Conservation (phyloP, 352 stramenopile species). For the Pythium brassicae region DNA sequence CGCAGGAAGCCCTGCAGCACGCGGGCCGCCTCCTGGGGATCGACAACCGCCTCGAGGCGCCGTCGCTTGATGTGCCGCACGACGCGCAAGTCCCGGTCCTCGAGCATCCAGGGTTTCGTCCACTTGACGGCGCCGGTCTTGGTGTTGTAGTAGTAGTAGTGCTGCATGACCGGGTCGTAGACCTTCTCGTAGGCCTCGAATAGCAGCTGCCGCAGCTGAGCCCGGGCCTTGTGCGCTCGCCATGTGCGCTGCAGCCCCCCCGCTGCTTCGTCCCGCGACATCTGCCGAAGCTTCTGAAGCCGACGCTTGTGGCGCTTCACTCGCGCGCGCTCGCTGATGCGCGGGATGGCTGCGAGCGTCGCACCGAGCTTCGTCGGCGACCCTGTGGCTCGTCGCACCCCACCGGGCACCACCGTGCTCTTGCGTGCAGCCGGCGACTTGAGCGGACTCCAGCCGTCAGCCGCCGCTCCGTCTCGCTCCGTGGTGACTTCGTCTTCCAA, state of each 20-base stretch:
- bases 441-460: slow-evolving; percentile 1
- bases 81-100: slow-evolving; percentile 37
- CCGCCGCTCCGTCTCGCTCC: not conserved
- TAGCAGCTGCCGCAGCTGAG: slow-evolving; percentile 33
- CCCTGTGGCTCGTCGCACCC: not conserved
- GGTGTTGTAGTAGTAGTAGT: slow-evolving; percentile 81
- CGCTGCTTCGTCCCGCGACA: slow-evolving; percentile 50
- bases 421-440: slow-evolving; percentile 8
- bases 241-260: slow-evolving; percentile 50
- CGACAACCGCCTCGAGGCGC: slow-evolving; percentile 40
- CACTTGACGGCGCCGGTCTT: slow-evolving; percentile 62
- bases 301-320: slow-evolving; percentile 60
- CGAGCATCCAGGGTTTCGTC: slow-evolving; percentile 50
- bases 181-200: slow-evolving; percentile 70
- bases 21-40: slow-evolving; percentile 27
- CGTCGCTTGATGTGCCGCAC: slow-evolving; percentile 32
- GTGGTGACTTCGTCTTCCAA: slow-evolving; percentile 2
- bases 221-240: slow-evolving; percentile 30
- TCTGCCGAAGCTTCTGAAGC: slow-evolving; percentile 51
- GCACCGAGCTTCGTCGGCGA: not conserved
- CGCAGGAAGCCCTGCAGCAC: slow-evolving; percentile 44
- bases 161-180: slow-evolving; percentile 49
- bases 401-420: slow-evolving; percentile 7
- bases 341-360: slow-evolving; percentile 8
- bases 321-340: slow-evolving; percentile 48